Conservation (phyloP, 768 basidiomycete species). For the Myochromella boudieri region DNA sequence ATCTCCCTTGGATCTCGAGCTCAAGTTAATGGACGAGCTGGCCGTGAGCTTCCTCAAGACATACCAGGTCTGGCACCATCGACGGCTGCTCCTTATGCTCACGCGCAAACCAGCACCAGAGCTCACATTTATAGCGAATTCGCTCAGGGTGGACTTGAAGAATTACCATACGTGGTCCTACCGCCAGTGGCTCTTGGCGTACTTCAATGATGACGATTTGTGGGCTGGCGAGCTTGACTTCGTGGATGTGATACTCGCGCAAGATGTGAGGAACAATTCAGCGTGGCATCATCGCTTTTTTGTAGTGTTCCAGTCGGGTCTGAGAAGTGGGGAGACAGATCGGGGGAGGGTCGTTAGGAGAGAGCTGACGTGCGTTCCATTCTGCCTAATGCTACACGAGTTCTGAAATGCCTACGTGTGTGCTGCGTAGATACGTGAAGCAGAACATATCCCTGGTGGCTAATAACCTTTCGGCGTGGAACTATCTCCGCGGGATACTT, state of each 20-base stretch:
- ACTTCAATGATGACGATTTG: slow-evolving; percentile 72
- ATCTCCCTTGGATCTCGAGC: slow-evolving; percentile 71
- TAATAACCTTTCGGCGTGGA: slow-evolving; percentile 96
- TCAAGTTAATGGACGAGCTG: slow-evolving; percentile 84
- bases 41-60: slow-evolving; percentile 86
- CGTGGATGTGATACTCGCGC: slow-evolving; percentile 63
- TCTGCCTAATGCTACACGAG: slow-evolving; percentile 5
- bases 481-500: slow-evolving; percentile 89
- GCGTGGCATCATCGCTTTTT: slow-evolving; percentile 98
- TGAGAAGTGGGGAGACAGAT: slow-evolving; percentile 62
- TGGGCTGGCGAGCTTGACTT: slow-evolving; percentile 80
- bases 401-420: background rate
- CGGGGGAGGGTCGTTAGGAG: slow-evolving; percentile 56
- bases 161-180: slow-evolving; percentile 99
- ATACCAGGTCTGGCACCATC: slow-evolving; percentile 98
- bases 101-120: slow-evolving; percentile 60
- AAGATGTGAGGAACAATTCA: slow-evolving; percentile 92
- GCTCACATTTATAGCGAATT: slow-evolving; percentile 74
- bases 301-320: slow-evolving; percentile 71
- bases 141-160: slow-evolving; percentile 79
- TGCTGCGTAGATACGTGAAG: slow-evolving; percentile 65
- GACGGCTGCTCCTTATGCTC: slow-evolving; percentile 67
- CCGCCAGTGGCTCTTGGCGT: slow-evolving; percentile 89
- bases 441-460: slow-evolving; percentile 82
- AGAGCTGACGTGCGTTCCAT: slow-evolving; percentile 69